Evolutionary conservation across 1,139 yeast species (phyloP).

Genomic region (Yamadazyma pseudoaaseri): DNA sequence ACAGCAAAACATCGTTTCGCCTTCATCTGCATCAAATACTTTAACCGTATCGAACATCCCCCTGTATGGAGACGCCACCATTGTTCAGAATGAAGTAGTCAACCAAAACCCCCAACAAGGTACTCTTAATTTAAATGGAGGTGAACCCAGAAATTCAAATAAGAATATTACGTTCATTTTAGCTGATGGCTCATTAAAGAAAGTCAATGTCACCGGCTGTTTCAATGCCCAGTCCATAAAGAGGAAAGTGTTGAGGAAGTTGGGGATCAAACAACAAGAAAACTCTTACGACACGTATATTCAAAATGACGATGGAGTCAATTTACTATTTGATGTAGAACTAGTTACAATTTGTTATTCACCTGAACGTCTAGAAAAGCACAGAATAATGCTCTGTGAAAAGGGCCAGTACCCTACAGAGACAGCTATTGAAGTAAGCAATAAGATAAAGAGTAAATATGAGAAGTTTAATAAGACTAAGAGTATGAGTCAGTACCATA

Average conservation of each 20-base stretch:
- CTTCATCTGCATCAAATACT: constrained; percentile 7
- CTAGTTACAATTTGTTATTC: constrained; percentile 81
- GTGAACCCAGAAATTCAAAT: constrained; percentile 33
- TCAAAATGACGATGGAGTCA: constrained; percentile 32
- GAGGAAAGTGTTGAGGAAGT: constrained; percentile 61
- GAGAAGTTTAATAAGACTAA: constrained; percentile 25
- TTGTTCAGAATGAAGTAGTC: constrained; percentile 13
- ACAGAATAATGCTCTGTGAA: constrained; percentile 70
- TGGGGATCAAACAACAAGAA: constrained; percentile 48
- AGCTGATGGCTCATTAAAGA: constrained; percentile 73
- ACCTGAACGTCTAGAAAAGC: constrained; percentile 67
- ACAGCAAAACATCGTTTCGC: constrained; percentile 11
- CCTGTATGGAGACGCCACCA: constrained; percentile 14
- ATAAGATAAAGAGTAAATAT: constrained; percentile 35
- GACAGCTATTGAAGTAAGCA: constrained; percentile 63
- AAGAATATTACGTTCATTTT: constrained; percentile 63
- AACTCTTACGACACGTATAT: constrained; percentile 44
- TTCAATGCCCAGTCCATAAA: constrained; percentile 80
- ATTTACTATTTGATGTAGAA: constrained; percentile 71
- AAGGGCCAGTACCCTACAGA: constrained; percentile 62
- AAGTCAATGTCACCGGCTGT: constrained; percentile 76
- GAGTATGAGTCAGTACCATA: constrained; percentile 23
- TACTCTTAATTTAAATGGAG: constrained; percentile 3
- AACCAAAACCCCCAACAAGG: constrained; percentile 5
- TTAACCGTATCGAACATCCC: constrained; percentile 5